These are phyloP conservation scores for Alternaria gansuensis DNA, from an alignment of 2,329 filamentous ascomycete species.

Conservation along the genomic window DNA sequence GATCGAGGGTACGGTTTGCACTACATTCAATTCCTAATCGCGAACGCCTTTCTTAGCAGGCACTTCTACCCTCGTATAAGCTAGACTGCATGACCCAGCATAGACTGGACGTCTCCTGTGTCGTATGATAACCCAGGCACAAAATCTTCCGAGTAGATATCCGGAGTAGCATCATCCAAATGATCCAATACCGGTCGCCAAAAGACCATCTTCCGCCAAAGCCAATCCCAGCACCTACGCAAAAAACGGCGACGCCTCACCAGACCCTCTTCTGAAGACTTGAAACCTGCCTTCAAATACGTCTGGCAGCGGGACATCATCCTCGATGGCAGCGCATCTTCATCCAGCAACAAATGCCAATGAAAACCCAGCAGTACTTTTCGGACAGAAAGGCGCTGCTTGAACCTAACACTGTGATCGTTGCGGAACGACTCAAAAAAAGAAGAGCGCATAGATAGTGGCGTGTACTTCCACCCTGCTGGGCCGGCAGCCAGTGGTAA, in stretches of 20 bases:
- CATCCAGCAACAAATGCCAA: constrained; percentile 9
- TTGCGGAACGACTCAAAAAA: constrained; percentile 14
- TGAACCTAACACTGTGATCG: constrained; percentile 8
- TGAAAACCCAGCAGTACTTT: neutral
- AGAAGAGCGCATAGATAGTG: neutral
- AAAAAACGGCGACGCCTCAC: neutral
- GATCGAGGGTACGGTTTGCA: neutral
- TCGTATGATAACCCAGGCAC: neutral
- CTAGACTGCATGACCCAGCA: neutral
- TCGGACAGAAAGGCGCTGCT: neutral
- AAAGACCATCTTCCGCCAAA: neutral
- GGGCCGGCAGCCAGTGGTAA: constrained; percentile 8
- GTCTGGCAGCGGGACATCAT: neutral
- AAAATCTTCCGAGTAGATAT: neutral
- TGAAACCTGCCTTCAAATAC: neutral
- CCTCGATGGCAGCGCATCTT: constrained; percentile 3
- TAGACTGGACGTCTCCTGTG: neutral
- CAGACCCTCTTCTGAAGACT: neutral
- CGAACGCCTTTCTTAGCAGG: neutral
- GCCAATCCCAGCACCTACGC: neutral
- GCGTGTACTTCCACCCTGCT: constrained; percentile 16
- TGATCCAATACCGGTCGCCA: neutral
- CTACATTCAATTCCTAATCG: neutral
- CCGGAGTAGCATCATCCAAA: neutral
- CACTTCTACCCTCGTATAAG: neutral